A percentile compares a stretch with the other conserved stretches of the same genome.
These are phyloP conservation scores for Primulina tabacum DNA, from an alignment of 257 asterid genomes.

Conservation along the genomic window DNA sequence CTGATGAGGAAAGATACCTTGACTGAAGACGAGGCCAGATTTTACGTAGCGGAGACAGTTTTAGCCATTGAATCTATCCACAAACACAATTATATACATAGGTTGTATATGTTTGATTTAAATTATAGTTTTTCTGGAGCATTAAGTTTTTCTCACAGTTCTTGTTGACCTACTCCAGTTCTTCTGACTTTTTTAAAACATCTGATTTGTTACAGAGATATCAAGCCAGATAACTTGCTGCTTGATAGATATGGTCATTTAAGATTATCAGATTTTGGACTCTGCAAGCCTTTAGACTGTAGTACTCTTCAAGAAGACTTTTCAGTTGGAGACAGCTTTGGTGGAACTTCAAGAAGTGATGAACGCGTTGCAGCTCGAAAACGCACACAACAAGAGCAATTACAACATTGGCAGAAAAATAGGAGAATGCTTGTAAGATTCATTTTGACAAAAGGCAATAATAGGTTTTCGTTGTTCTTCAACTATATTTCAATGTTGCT, in stretches of 20 bases:
- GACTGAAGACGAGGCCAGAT: constrained; percentile 48
- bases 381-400: constrained; percentile 39
- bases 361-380: constrained; percentile 27
- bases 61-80: constrained; percentile 55
- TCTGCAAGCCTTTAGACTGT: constrained; percentile 56
- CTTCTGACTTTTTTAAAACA: constrained; percentile 15
- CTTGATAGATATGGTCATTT: constrained; percentile 54
- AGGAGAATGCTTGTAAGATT: constrained; percentile 33
- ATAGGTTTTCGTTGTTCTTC: not conserved
- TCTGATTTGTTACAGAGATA: constrained; percentile 38
- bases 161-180: not conserved
- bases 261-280: constrained; percentile 50
- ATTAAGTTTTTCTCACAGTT: constrained; percentile 3
- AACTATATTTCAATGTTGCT: not conserved
- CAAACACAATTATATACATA: constrained; percentile 48
- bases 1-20: constrained; percentile 51
- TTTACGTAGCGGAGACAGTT: constrained; percentile 53
- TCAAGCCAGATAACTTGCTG: constrained; percentile 51
- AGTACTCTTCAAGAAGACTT: constrained; percentile 46
- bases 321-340: constrained; percentile 30
- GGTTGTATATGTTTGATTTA: constrained; percentile 28
- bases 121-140: not conserved
- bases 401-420: constrained; percentile 42
- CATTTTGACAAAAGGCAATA: not conserved
- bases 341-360: constrained; percentile 26